Evolutionary conservation across 306 rosid species (phyloP).

Genomic region (Quercus dentata): DNA sequence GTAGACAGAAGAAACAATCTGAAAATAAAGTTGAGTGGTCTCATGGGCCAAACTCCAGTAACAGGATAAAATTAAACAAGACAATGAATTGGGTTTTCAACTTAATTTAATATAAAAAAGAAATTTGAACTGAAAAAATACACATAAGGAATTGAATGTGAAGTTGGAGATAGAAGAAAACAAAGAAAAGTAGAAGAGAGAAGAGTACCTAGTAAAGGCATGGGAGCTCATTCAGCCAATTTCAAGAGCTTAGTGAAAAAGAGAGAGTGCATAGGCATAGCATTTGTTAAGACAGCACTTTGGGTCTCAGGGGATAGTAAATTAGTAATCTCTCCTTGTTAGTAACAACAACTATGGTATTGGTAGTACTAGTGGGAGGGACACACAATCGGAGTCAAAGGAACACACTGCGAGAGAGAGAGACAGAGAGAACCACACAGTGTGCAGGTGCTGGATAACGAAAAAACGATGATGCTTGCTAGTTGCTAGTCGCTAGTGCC

Average conservation of each 20-base stretch:
- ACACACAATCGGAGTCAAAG: neutral
- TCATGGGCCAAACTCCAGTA: neutral
- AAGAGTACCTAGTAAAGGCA: conserved; percentile 75
- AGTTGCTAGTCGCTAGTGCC: too few species aligned
- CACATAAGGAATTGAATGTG: neutral
- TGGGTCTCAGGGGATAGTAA: neutral
- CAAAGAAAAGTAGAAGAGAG: neutral
- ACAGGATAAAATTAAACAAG: neutral
- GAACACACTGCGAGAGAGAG: neutral
- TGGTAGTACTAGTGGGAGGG: neutral
- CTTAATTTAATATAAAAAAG: neutral
- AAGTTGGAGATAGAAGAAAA: neutral
- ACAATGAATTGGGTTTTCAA: neutral
- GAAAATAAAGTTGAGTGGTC: neutral
- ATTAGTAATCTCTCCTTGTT: neutral
- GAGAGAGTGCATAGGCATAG: conserved; percentile 16
- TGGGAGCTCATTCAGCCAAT: conserved; percentile 78
- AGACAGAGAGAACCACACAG: neutral
- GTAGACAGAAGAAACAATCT: too few species aligned
- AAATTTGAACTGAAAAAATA: neutral
- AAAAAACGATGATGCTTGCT: neutral
- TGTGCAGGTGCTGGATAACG: neutral
- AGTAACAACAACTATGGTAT: too few species aligned
- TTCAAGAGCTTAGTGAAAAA: conserved; percentile 12
- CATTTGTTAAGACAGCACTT: conserved; percentile 1